These are phyloP conservation scores for Xerocomellus chrysenteron DNA, from an alignment of 768 basidiomycete genomes.

Conservation along the genomic window DNA sequence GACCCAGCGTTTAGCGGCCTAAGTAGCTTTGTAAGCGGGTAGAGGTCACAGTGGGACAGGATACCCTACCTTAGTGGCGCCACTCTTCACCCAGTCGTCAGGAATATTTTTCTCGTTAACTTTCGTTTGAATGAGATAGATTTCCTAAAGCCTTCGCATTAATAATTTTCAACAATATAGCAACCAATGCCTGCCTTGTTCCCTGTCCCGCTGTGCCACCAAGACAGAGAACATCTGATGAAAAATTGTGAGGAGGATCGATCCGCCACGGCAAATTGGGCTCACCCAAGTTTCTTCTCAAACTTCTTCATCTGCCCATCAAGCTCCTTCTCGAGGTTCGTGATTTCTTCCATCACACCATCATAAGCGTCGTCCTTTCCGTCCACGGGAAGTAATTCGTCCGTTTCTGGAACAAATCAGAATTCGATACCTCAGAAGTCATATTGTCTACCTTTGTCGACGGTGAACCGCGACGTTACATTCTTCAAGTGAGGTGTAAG, in stretches of 20 bases:
- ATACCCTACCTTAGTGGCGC: constrained; percentile 69
- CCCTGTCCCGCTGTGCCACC: constrained; percentile 79
- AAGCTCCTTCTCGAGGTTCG: constrained; percentile 65
- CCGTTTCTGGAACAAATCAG: constrained; percentile 45
- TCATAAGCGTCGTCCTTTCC: constrained; percentile 90
- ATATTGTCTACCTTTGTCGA: constrained; percentile 53
- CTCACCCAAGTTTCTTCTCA: constrained; percentile 65
- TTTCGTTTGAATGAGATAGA: constrained; percentile 82
- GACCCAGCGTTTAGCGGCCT: constrained; percentile 76
- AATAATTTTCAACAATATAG: background rate
- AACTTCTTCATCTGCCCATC: constrained; percentile 66
- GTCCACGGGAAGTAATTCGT: constrained; percentile 75
- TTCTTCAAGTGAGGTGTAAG: constrained; percentile 68
- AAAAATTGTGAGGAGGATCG: constrained; percentile 19
- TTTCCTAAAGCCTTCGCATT: constrained; percentile 57
- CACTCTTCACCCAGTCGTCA: constrained; percentile 77
- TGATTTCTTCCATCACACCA: constrained; percentile 67
- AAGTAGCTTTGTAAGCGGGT: background rate
- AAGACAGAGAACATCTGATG: constrained; percentile 49
- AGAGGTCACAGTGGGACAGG: background rate
- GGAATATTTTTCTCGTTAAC: constrained; percentile 65
- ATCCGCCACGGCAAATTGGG: constrained; percentile 3
- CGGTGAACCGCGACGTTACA: constrained; percentile 63
- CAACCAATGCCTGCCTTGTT: constrained; percentile 56
- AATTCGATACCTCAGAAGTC: constrained; percentile 12